phyloP scores from a whole-genome alignment of 1,284 basidiomycete species.

The Austroboletus niveus region DNA sequence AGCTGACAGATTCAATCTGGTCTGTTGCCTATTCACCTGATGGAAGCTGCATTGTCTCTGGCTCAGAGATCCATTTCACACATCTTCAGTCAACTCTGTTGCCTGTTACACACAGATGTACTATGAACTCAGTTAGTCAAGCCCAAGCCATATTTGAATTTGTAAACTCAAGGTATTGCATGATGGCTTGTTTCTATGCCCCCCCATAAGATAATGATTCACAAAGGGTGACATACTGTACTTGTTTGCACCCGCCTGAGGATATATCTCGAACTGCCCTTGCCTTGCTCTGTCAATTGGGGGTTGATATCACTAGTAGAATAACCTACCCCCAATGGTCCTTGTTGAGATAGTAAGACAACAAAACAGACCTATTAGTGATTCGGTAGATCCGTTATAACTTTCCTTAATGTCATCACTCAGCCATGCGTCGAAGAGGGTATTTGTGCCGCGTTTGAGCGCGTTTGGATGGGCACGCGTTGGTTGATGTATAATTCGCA shows the following conservation, averaged over 20 bases:
- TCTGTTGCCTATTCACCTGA: no score
- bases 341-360: no score
- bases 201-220: constrained; percentile 41
- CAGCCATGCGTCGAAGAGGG: constrained; percentile 78
- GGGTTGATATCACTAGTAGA: constrained; percentile 57
- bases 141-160: no score
- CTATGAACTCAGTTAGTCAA: no score
- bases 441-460: constrained; percentile 50
- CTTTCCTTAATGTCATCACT: constrained; percentile 67
- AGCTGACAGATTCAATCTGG: no score
- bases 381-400: constrained; percentile 86
- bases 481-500: constrained; percentile 47
- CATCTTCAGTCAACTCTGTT: no score
- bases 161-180: no score
- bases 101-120: no score
- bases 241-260: constrained; percentile 88
- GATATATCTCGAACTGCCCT: constrained; percentile 60
- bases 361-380: constrained; percentile 33
- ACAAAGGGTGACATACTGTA: constrained; percentile 90
- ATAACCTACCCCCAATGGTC: constrained; percentile 50
- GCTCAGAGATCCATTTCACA: no score
- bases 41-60: no score
- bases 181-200: no score
- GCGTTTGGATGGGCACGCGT: constrained; percentile 20
- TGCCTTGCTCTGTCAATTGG: constrained; percentile 5